Evolutionary conservation across 2,329 filamentous ascomycete genomes (phyloP), one percentile per base, ranked within the genome.

Genomic region (Pestalotiopsis sp.): DNA sequence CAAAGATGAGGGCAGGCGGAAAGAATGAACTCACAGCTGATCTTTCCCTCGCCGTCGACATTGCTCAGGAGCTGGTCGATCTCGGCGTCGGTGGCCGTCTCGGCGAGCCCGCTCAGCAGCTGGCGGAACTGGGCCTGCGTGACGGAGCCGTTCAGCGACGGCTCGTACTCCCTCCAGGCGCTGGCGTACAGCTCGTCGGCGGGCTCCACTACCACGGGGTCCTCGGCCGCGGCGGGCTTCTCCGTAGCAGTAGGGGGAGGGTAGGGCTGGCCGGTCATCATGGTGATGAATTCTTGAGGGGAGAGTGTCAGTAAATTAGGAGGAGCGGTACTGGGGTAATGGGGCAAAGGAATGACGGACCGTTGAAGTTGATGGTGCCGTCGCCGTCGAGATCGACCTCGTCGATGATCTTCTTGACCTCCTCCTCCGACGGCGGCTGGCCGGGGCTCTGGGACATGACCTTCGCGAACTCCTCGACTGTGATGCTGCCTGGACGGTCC

Each of bases 371-470:
- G 67, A 80, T 80, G 2, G 75, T 77, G 67, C 78, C 78, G 65
- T 81, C 78, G 3, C 78, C 78, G 66, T 81, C 78, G 2, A 80
- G 73, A 67, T 81, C 79, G 6, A 81, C 79, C 60, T 80, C 78
- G 52, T 75, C 75, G 65, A 81, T 75, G 57, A 80, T 80, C 69
- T 78, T 74, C 63, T 75, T 71, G n/a, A 81, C 75, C 67, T 80
- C 79, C n/a, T 70, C 79, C 52, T 75, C 67, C 4, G 75, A 74
- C 7, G 75, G 75, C 10, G 69, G 72, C 71, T 72, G 75, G 10
- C 75, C 74, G 1, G 72, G 74, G 69, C 67, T 79, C 72, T 71
- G 75, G 55, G 72, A 73, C 78, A 80, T 78, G 38, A 79, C 78
- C 38, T 77, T 75, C 14, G 76, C 78, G 64, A 80, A 80, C 67